Evolutionary conservation across 441 rosid genomes (phyloP).

Genomic region (Populus hybrid): DNA sequence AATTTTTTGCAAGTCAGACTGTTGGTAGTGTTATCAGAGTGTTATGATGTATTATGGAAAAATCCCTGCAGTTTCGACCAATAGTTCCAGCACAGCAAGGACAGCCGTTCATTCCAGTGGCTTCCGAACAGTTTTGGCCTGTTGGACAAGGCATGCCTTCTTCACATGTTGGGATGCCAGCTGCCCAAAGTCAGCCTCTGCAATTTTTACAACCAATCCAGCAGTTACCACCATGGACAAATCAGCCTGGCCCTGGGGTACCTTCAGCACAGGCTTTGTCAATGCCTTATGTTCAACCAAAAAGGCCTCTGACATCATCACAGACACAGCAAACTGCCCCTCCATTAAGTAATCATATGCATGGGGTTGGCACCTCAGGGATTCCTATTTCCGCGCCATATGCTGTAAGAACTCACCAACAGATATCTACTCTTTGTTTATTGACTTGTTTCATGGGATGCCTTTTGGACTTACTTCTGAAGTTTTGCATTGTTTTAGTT

Average conservation of each 20-base stretch:
- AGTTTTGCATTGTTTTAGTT: slow-evolving; percentile 43
- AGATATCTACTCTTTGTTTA: slow-evolving; percentile 1
- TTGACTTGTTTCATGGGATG: slow-evolving; percentile 6
- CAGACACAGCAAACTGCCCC: slow-evolving; percentile 48
- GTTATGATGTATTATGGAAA: neutral
- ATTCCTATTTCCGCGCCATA: slow-evolving; percentile 51
- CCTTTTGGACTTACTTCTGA: slow-evolving; percentile 16
- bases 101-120: slow-evolving; percentile 56
- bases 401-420: slow-evolving; percentile 37
- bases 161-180: slow-evolving; percentile 48
- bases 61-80: slow-evolving; percentile 62
- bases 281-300: slow-evolving; percentile 54
- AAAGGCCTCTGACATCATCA: slow-evolving; percentile 51
- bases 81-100: slow-evolving; percentile 60
- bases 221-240: slow-evolving; percentile 65
- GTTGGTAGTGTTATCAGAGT: neutral
- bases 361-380: slow-evolving; percentile 51
- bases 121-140: slow-evolving; percentile 70
- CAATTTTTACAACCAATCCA: slow-evolving; percentile 73
- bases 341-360: slow-evolving; percentile 33
- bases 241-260: slow-evolving; percentile 47
- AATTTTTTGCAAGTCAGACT: slow-evolving; percentile 3
- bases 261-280: slow-evolving; percentile 59
- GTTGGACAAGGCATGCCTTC: slow-evolving; percentile 59
- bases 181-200: slow-evolving; percentile 52